Evolutionary conservation across 805 yeast species (phyloP), one percentile per base, ranked within the genome.

Genomic region (Lipomyces kockii): DNA sequence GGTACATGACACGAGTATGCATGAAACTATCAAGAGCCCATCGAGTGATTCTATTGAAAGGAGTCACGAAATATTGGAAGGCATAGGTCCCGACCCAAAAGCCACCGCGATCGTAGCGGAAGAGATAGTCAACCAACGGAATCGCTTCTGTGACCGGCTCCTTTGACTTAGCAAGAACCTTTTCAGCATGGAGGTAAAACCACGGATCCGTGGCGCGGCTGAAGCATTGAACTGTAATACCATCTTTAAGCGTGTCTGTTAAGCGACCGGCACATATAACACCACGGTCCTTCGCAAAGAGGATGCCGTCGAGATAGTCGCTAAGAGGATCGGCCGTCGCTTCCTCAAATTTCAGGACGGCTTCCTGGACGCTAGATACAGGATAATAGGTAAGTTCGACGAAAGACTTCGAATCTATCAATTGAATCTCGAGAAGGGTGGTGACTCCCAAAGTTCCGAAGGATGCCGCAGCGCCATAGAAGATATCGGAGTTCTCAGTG

Each of bases 1-100:
- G 59, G 29, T 56, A 56, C 59, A 56, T 56, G 59, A 56, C 59
- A 6, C 59, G 59, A 56, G 59, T 56, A 11, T 56, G 59, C 59
- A 56, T 56, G 59, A 56, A 56, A 6, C 27, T 8, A 22, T 56
- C 59, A 32, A 56, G 59, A 17, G 59, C 49, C 59, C 59, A 56
- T 17, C 59, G 59, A 9, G 59, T 56, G 59, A 56, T 7, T n/a
- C 59, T 52, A 37, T 56, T 56, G 59, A 56, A 56, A 20, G 59
- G 59, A 14, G 59, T 56, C 46, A 56, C 46, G 46, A 56, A 56
- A 22, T 56, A 56, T 27, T 32, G 46, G 59, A 56, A 56, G 20
- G 59, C 59, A 56, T 56, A 56, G 20, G 46, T 4, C 3, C 59
- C 59, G 17, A 56, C 59, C 59, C 59, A 56, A 56, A 56, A 56